Evolutionary conservation across 495 filamentous ascomycete species (phyloP).

Genomic region (Trichoderma parareesei): DNA sequence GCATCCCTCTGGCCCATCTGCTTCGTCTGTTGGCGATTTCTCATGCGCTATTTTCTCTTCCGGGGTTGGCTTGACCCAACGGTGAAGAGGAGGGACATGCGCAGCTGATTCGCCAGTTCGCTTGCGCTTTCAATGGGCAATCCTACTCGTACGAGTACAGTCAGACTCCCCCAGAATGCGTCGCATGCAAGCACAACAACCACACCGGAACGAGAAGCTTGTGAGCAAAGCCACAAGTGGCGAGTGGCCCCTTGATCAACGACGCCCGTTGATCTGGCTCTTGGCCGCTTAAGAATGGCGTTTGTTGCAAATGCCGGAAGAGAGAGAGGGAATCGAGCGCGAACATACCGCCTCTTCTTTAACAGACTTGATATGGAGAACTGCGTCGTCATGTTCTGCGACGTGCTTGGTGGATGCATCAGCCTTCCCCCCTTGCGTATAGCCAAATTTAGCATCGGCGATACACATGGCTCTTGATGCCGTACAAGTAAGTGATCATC

Average conservation of each 20-base stretch:
- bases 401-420: no score
- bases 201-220: background rate
- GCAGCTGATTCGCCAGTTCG: conserved; percentile 2
- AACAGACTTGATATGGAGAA: no score
- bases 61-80: background rate
- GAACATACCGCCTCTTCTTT: no score
- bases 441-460: no score
- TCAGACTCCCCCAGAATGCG: background rate
- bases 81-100: background rate
- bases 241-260: background rate
- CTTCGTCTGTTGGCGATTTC: background rate
- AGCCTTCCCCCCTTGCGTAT: no score
- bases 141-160: background rate
- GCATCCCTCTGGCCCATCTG: background rate
- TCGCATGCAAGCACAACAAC: background rate
- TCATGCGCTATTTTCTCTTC: background rate
- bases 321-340: no score
- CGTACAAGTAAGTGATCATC: no score
- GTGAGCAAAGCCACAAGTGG: background rate
- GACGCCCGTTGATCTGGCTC: background rate
- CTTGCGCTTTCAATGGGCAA: background rate
- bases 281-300: background rate
- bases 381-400: no score
- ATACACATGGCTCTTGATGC: no score
- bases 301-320: no score